Conservation (phyloP, 768 basidiomycete species). For the Coprinellus micaceus region DNA sequence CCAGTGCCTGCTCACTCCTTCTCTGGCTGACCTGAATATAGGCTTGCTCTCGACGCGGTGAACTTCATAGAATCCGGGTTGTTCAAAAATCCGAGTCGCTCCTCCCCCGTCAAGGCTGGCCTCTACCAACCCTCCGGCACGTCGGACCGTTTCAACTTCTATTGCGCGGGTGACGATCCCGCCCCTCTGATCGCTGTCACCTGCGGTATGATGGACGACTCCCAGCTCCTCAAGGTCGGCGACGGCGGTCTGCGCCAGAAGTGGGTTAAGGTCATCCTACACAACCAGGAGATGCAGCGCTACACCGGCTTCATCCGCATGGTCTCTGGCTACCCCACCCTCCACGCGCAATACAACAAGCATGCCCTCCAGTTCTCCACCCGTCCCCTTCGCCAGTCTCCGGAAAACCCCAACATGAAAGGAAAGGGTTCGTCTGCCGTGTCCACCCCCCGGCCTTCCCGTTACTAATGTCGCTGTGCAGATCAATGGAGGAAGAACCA, state of each 20-base stretch:
- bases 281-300: slow-evolving; percentile 8
- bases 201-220: background rate
- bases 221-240: background rate
- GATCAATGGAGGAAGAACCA: no score
- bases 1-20: background rate
- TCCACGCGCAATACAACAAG: background rate
- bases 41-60: background rate
- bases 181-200: background rate
- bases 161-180: background rate
- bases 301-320: background rate
- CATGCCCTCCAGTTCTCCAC: slow-evolving; percentile 1
- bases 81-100: background rate
- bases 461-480: no score
- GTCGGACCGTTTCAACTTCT: background rate
- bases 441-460: background rate
- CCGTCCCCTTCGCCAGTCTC: background rate
- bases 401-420: background rate
- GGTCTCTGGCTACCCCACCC: background rate
- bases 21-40: background rate
- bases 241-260: slow-evolving; percentile 4
- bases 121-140: background rate
- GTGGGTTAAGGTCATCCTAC: background rate
- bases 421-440: no score
- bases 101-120: background rate
- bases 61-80: background rate